Evolutionary conservation across 2,329 filamentous ascomycete species (phyloP).

Genomic region (Fusarium avenaceum): DNA sequence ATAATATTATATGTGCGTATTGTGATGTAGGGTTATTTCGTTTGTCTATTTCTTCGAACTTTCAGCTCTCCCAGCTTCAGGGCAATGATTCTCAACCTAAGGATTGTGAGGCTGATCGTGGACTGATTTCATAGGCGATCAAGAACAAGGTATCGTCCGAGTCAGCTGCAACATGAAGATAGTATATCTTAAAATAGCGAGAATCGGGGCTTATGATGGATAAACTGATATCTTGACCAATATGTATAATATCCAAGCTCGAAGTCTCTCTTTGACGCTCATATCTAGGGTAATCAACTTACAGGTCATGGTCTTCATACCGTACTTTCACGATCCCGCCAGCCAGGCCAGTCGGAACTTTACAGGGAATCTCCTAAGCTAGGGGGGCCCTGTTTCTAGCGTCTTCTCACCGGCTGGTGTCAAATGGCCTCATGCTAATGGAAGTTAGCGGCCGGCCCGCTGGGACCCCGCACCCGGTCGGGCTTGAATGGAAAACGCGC

Average conservation of each 20-base stretch:
- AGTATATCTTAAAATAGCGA: too few species aligned
- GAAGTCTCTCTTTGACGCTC: too few species aligned
- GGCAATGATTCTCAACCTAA: too few species aligned
- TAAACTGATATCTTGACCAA: too few species aligned
- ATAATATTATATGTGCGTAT: not conserved
- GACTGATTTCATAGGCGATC: too few species aligned
- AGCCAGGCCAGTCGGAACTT: slow-evolving; percentile 24
- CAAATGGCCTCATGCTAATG: slow-evolving; percentile 29
- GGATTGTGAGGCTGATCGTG: too few species aligned
- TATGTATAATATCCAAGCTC: not conserved
- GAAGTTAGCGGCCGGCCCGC: slow-evolving; percentile 33
- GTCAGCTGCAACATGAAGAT: too few species aligned
- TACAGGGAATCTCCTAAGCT: slow-evolving; percentile 17
- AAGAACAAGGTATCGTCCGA: too few species aligned
- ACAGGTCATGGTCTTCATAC: slow-evolving; percentile 1
- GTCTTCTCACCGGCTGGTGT: slow-evolving; percentile 35
- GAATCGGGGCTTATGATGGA: too few species aligned
- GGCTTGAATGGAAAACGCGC: slow-evolving; percentile 28
- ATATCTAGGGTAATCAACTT: slow-evolving; percentile 10
- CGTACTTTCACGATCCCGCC: slow-evolving; percentile 9
- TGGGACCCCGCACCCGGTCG: slow-evolving; percentile 39
- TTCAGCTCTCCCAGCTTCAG: too few species aligned
- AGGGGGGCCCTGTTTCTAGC: slow-evolving; percentile 34
- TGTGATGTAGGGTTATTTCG: fast-evolving
- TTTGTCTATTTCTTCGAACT: not conserved